phyloP scores from a whole-genome alignment of 352 stramenopile genomes.

The Aphanomyces cochlioides region DNA sequence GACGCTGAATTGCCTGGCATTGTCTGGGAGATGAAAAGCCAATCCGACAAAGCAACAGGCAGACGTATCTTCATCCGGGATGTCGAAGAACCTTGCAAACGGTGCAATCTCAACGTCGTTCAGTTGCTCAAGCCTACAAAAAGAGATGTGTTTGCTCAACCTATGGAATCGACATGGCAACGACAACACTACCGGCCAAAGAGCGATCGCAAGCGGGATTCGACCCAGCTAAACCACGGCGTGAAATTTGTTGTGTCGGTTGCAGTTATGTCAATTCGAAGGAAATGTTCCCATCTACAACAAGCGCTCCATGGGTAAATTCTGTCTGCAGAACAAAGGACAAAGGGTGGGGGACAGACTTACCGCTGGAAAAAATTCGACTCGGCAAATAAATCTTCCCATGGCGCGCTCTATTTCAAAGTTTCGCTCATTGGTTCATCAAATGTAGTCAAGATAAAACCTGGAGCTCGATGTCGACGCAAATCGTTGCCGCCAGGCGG shows the following conservation, averaged over 20 bases:
- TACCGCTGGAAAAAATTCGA: constrained; percentile 77
- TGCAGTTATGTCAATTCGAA: constrained; percentile 69
- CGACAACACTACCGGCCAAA: constrained; percentile 54
- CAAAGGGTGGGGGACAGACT: constrained; percentile 16
- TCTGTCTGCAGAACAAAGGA: too few relatives aligned
- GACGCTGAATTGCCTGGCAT: constrained; percentile 39
- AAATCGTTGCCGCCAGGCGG: constrained; percentile 50
- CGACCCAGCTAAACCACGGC: constrained; percentile 83
- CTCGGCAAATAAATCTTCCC: constrained; percentile 72
- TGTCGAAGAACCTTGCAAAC: constrained; percentile 81
- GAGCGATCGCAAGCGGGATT: constrained; percentile 77
- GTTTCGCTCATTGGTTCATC: not conserved
- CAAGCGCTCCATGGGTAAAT: constrained; percentile 16
- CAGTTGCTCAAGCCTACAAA: constrained; percentile 47
- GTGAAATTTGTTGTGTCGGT: constrained; percentile 50
- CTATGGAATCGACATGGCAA: constrained; percentile 33
- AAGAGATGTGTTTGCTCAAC: not conserved
- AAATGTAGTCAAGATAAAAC: constrained; percentile 14
- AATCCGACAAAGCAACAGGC: constrained; percentile 79
- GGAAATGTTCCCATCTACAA: constrained; percentile 70
- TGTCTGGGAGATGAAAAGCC: constrained; percentile 52
- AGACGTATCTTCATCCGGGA: constrained; percentile 39
- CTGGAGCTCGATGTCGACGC: constrained; percentile 79
- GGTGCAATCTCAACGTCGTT: constrained; percentile 58
- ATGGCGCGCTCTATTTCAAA: constrained; percentile 55